These are phyloP conservation scores for Zangia roseola DNA, from an alignment of 768 basidiomycete genomes.

Conservation along the genomic window DNA sequence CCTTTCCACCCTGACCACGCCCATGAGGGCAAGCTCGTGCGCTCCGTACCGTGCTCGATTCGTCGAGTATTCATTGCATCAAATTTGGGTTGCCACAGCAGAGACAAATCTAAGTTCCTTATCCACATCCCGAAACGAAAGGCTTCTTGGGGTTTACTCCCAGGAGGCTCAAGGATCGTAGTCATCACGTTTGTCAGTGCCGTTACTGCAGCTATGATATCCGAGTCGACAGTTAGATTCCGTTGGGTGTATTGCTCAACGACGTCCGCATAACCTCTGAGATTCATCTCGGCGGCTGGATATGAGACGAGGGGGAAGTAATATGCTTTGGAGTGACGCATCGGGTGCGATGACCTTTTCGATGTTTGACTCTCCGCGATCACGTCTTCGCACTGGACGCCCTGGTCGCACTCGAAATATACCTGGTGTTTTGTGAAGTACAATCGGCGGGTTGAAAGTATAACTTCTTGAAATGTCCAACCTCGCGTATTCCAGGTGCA, in stretches of 20 bases:
- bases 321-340: not conserved
- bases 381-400: constrained; percentile 24
- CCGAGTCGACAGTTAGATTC: constrained; percentile 11
- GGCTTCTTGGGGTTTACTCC: not conserved
- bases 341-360: constrained; percentile 2
- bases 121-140: constrained; percentile 14
- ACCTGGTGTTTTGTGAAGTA: constrained; percentile 22
- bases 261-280: constrained; percentile 4
- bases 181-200: constrained; percentile 8
- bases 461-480: constrained; percentile 24
- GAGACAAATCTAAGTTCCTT: constrained; percentile 10
- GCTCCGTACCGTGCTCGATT: not conserved
- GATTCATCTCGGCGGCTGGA: not conserved
- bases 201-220: constrained; percentile 11
- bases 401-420: constrained; percentile 21
- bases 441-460: constrained; percentile 22
- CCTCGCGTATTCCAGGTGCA: constrained; percentile 20
- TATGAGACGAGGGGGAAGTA: not conserved
- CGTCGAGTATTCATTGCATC: constrained; percentile 10
- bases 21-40: constrained; percentile 22
- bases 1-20: constrained; percentile 28
- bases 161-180: not conserved
- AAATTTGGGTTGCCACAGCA: constrained; percentile 25
- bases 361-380: constrained; percentile 13
- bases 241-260: constrained; percentile 16